phyloP scores from a whole-genome alignment of 306 rosid species.

The Leucaena leucocephala region DNA sequence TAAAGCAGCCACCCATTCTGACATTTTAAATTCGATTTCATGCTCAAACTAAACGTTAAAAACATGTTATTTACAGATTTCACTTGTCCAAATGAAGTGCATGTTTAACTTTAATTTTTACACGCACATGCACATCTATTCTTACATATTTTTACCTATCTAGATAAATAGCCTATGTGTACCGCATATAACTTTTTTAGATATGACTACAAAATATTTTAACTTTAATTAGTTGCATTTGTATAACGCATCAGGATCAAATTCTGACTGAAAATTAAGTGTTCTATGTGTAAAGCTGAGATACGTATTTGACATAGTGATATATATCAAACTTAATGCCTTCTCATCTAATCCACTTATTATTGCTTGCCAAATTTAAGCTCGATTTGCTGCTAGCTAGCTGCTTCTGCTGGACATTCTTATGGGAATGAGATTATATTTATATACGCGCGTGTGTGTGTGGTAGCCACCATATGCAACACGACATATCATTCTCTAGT shows the following conservation, averaged over 20 bases:
- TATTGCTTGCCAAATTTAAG: conserved; percentile 30
- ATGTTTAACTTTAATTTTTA: background rate
- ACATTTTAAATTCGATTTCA: background rate
- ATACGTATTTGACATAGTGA: background rate
- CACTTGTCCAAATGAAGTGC: background rate
- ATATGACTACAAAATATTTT: too few relatives aligned
- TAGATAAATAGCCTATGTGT: background rate
- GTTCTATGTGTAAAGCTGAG: background rate
- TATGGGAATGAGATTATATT: conserved; percentile 8
- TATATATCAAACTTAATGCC: conserved; percentile 21
- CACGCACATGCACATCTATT: background rate
- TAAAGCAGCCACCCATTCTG: conserved; percentile 18
- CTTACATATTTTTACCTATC: background rate
- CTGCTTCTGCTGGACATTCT: background rate
- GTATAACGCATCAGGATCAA: background rate
- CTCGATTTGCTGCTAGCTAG: conserved; percentile 15
- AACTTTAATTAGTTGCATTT: too few relatives aligned
- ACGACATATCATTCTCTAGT: background rate
- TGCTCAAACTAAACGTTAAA: background rate
- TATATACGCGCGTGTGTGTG: too few relatives aligned
- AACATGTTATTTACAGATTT: too few relatives aligned
- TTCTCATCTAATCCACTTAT: conserved; percentile 36
- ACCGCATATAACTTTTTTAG: background rate
- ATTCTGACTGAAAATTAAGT: background rate
- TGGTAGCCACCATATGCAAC: conserved; percentile 39